These are phyloP conservation scores for Oldenlandia corymbosa DNA, from an alignment of 257 asterid species.

Conservation along the genomic window DNA sequence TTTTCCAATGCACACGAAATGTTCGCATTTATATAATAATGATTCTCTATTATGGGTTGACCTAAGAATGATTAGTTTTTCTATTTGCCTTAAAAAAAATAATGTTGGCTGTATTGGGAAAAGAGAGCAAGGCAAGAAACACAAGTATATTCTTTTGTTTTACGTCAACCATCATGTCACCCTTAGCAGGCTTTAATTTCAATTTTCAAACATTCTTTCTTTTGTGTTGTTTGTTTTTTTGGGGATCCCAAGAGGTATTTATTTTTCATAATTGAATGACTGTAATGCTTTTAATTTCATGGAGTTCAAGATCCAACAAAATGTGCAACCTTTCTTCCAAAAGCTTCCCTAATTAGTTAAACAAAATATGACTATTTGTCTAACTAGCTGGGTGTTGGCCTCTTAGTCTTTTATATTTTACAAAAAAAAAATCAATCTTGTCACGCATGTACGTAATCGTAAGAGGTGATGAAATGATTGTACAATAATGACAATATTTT, in stretches of 20 bases:
- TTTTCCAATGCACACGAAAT: not conserved
- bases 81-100: conserved; percentile 9
- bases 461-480: not conserved
- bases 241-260: too few relatives aligned
- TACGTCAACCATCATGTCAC: conserved; percentile 44
- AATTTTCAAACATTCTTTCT: conserved; percentile 6
- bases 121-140: conserved; percentile 21
- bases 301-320: conserved; percentile 6
- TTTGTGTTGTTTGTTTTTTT: too few relatives aligned
- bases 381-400: too few relatives aligned
- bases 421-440: not conserved
- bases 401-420: too few relatives aligned
- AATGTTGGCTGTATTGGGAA: conserved; percentile 37
- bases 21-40: not conserved
- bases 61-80: conserved; percentile 15
- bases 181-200: conserved; percentile 26
- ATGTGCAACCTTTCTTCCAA: not conserved
- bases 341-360: not conserved
- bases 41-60: conserved; percentile 17
- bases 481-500: not conserved
- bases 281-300: too few relatives aligned
- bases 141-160: conserved; percentile 34
- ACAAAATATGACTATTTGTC: too few relatives aligned
- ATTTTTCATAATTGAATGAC: too few relatives aligned
- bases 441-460: not conserved